These are phyloP conservation scores for Pouteria campechiana DNA, from an alignment of 179 eudicot genomes.

Conservation along the genomic window DNA sequence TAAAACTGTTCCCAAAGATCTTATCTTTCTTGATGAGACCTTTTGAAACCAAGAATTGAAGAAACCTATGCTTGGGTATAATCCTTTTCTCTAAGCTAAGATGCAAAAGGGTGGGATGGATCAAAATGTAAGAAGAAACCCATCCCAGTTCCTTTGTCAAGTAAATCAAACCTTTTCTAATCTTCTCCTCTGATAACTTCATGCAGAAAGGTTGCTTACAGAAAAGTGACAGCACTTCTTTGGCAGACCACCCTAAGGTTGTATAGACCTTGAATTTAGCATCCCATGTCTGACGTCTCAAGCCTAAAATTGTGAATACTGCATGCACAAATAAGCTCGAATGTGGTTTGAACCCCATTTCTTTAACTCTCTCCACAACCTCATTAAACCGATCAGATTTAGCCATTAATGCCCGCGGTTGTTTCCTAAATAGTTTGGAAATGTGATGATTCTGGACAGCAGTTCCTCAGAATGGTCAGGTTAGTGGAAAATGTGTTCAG, in stretches of 20 bases:
- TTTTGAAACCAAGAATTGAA: not conserved
- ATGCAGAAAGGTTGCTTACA: not conserved
- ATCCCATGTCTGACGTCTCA: not conserved
- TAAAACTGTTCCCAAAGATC: too few species aligned
- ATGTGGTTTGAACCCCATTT: constrained; percentile 2
- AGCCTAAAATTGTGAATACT: not conserved
- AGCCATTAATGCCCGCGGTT: not conserved
- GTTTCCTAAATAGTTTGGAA: not conserved
- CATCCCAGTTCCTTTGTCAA: constrained; percentile 5
- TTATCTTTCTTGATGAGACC: not conserved
- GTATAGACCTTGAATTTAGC: not conserved
- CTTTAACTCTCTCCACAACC: not conserved
- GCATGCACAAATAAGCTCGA: not conserved
- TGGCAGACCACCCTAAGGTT: constrained; percentile 1
- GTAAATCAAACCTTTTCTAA: not conserved
- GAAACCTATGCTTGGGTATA: constrained; percentile 2
- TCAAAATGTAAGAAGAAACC: not conserved
- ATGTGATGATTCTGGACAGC: not conserved
- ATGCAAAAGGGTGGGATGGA: not conserved
- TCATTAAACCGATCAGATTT: not conserved
- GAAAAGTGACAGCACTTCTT: not conserved
- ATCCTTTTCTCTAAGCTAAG: constrained; percentile 2
- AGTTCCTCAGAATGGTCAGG: not conserved
- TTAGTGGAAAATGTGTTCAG: not conserved
- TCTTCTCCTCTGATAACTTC: constrained; percentile 2